Evolutionary conservation across 2,329 filamentous ascomycete genomes (phyloP).

Genomic region (Phyllachora maydis): DNA sequence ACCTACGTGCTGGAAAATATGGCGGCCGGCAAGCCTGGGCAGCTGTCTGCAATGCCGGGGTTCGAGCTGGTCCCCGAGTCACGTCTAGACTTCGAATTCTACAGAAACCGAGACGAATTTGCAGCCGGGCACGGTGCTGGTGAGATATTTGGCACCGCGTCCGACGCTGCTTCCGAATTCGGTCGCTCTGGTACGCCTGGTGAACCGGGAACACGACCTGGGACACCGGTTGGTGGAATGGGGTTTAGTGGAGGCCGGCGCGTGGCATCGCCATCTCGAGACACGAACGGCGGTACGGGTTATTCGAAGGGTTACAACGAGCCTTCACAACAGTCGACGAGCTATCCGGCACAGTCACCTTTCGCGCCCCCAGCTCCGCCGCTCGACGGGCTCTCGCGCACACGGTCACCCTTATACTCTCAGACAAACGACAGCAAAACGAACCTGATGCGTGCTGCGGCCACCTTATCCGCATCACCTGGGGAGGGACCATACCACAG

Average conservation of each 20-base stretch:
- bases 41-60: conserved; percentile 30
- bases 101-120: conserved; percentile 79
- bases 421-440: conserved; percentile 27
- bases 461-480: no score
- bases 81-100: conserved; percentile 78
- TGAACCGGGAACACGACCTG: conserved; percentile 23
- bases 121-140: conserved; percentile 71
- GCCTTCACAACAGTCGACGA: conserved; percentile 2
- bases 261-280: no score
- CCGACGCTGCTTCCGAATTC: no score
- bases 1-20: conserved; percentile 67
- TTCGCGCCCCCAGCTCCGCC: conserved; percentile 4
- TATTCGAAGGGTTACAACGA: conserved; percentile 3
- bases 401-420: conserved; percentile 25
- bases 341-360: conserved; percentile 3
- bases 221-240: conserved; percentile 23
- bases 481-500: no score
- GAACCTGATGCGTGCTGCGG: conserved; percentile 30
- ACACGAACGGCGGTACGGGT: not conserved
- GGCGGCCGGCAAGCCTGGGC: conserved; percentile 37
- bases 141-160: conserved; percentile 37
- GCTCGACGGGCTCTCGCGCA: conserved; percentile 10
- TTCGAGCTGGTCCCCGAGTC: conserved; percentile 83
- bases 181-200: conserved; percentile 40
- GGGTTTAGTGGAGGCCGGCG: conserved; percentile 10